Evolutionary conservation across 345 rosid genomes (phyloP).

Genomic region (Gossypium sturtianum): DNA sequence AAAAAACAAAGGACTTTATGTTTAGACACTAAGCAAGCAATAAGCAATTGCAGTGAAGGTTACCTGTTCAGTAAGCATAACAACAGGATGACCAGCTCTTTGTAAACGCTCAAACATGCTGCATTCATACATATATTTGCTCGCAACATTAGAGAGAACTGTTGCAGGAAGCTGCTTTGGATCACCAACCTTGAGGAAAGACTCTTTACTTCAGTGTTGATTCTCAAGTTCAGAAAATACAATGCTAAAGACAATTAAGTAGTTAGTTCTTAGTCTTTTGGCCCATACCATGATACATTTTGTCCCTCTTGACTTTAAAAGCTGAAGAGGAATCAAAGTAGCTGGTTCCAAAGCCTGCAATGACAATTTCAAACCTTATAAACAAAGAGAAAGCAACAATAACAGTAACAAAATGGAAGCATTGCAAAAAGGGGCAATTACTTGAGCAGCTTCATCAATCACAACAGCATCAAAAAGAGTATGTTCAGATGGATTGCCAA

Average conservation of each 20-base stretch:
- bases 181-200: slow-evolving; percentile 73
- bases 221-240: not conserved
- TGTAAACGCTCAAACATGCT: slow-evolving; percentile 99
- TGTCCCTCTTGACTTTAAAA: slow-evolving; percentile 79
- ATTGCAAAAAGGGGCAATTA: slow-evolving; percentile 25
- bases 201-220: slow-evolving; percentile 12
- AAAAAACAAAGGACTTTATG: not conserved
- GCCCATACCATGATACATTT: slow-evolving; percentile 79
- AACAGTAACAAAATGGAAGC: slow-evolving; percentile 13
- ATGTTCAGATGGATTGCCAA: slow-evolving; percentile 67
- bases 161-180: slow-evolving; percentile 99
- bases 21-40: not conserved
- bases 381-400: slow-evolving; percentile 6
- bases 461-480: slow-evolving; percentile 87
- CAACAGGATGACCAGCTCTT: slow-evolving; percentile 85
- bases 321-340: slow-evolving; percentile 90
- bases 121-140: slow-evolving; percentile 80
- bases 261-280: not conserved
- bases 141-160: slow-evolving; percentile 84
- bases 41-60: slow-evolving; percentile 10
- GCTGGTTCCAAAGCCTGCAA: slow-evolving; percentile 98
- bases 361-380: slow-evolving; percentile 19
- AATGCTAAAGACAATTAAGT: not conserved
- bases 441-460: slow-evolving; percentile 98
- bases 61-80: slow-evolving; percentile 95